Evolutionary conservation across 148 eudicot species (phyloP).

Genomic region (Fallopia convolvulus): DNA sequence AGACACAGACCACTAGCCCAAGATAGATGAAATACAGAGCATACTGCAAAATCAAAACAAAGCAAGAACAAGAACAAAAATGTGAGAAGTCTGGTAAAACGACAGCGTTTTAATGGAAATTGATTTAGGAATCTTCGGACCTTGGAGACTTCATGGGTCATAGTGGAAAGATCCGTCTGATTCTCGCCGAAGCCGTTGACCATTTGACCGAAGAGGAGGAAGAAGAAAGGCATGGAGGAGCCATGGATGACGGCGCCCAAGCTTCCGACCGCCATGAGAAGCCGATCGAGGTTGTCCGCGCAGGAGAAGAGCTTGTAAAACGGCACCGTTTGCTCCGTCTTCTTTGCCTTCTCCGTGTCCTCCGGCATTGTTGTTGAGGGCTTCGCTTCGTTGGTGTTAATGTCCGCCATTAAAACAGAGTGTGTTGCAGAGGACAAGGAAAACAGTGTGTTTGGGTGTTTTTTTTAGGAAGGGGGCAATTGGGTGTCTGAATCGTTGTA

Average conservation of each 20-base stretch:
- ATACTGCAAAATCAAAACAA: constrained; percentile 47
- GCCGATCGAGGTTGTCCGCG: constrained; percentile 68
- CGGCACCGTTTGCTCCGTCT: constrained; percentile 63
- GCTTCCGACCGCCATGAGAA: constrained; percentile 56
- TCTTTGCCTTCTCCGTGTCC: constrained; percentile 65
- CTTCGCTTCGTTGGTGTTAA: constrained; percentile 13
- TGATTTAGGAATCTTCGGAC: constrained; percentile 21
- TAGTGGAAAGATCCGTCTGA: constrained; percentile 60
- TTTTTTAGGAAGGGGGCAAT: too few species aligned
- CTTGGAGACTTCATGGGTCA: constrained; percentile 96
- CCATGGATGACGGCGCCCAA: constrained; percentile 91
- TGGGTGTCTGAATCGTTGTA: background rate
- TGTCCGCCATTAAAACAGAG: constrained; percentile 6
- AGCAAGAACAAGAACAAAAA: background rate
- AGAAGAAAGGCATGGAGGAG: constrained; percentile 96
- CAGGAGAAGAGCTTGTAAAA: constrained; percentile 72
- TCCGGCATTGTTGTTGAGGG: constrained; percentile 38
- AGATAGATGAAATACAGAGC: constrained; percentile 88
- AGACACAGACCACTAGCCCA: constrained; percentile 83
- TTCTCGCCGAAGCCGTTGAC: constrained; percentile 93
- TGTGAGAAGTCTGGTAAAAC: constrained; percentile 21
- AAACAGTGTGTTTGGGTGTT: too few species aligned
- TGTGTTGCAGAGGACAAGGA: background rate
- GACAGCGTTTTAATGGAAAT: background rate
- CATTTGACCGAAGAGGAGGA: constrained; percentile 83